These are phyloP conservation scores for Aspergillus haitiensis DNA, from an alignment of 495 filamentous ascomycete species.

Conservation along the genomic window DNA sequence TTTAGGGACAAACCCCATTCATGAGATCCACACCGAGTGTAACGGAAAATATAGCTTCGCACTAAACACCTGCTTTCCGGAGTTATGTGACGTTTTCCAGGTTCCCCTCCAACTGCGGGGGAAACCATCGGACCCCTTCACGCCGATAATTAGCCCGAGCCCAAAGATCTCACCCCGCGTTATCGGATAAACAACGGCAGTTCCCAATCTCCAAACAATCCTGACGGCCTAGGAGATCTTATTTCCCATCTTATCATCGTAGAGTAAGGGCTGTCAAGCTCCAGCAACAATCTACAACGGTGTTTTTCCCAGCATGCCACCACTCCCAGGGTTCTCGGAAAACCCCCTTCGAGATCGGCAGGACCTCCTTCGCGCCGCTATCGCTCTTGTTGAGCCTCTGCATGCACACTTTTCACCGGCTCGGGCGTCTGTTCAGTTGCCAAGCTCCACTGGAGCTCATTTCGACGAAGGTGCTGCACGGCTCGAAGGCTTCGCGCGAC, in stretches of 20 bases:
- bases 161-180: neutral
- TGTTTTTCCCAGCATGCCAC: conserved; percentile 1
- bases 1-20: no score
- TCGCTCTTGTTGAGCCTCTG: conserved; percentile 5
- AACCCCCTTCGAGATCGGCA: conserved; percentile 5
- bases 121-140: neutral
- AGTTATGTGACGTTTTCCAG: no score
- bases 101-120: neutral
- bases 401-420: conserved; percentile 7
- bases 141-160: conserved; percentile 1
- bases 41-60: no score
- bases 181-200: no score
- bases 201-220: no score
- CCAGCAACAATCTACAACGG: neutral
- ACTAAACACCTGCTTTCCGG: no score
- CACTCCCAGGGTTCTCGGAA: conserved; percentile 11
- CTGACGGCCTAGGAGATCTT: neutral
- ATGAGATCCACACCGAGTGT: no score
- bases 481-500: conserved; percentile 9
- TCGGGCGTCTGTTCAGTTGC: neutral
- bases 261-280: neutral
- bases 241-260: neutral
- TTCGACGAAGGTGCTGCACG: conserved; percentile 11
- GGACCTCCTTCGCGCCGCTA: conserved; percentile 5
- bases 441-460: conserved; percentile 9